Conservation (phyloP, 1,284 basidiomycete species). For the Grifola frondosa region DNA sequence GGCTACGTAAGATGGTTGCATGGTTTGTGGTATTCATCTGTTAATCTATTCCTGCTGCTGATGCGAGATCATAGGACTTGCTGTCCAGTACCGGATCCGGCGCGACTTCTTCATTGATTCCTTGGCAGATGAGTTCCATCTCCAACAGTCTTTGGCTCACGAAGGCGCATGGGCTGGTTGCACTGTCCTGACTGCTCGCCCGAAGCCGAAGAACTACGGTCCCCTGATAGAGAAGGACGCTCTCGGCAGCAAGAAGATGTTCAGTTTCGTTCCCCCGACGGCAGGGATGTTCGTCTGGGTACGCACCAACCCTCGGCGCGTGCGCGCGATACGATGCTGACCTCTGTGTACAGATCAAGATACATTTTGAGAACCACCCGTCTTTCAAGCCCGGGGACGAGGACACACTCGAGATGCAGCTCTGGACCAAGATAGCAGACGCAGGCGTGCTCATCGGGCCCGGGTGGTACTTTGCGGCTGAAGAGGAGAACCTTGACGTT, state of each 20-base stretch:
- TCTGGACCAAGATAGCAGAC: slow-evolving; percentile 59
- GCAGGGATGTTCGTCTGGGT: slow-evolving; percentile 74
- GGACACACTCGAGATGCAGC: slow-evolving; percentile 50
- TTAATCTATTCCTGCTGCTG: background rate
- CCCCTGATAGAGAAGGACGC: slow-evolving; percentile 43
- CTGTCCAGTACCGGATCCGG: slow-evolving; percentile 52
- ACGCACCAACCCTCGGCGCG: slow-evolving; percentile 21
- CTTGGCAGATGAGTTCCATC: slow-evolving; percentile 51
- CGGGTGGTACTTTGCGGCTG: slow-evolving; percentile 57
- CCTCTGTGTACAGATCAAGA: slow-evolving; percentile 45
- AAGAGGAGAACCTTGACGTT: slow-evolving; percentile 30
- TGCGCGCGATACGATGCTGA: background rate
- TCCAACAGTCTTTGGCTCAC: slow-evolving; percentile 33
- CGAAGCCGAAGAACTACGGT: slow-evolving; percentile 30
- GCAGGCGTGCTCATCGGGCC: slow-evolving; percentile 61
- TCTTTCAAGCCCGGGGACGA: slow-evolving; percentile 41
- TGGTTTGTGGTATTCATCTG: slow-evolving; percentile 36
- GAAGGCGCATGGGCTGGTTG: slow-evolving; percentile 40
- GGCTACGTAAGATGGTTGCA: slow-evolving; percentile 80
- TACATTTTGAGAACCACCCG: slow-evolving; percentile 65
- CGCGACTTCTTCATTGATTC: slow-evolving; percentile 64
- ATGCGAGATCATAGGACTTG: slow-evolving; percentile 43
- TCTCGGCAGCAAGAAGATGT: slow-evolving; percentile 38
- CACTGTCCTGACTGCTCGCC: slow-evolving; percentile 43
- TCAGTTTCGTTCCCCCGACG: slow-evolving; percentile 72